Conservation (phyloP, 2,329 filamentous ascomycete species). For the Cladosporium sp. region DNA sequence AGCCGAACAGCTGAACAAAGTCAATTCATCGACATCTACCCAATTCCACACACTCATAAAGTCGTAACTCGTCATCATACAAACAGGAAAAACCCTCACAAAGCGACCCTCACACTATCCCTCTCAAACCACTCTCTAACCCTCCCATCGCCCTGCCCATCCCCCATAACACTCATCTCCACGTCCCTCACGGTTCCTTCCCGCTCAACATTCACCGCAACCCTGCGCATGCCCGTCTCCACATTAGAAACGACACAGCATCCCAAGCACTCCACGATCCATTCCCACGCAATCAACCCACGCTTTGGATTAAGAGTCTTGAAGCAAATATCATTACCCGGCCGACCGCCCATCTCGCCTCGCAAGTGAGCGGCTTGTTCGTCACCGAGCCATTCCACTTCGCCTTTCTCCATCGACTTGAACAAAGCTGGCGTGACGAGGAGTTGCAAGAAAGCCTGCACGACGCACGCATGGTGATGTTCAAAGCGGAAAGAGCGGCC, state of each 20-base stretch:
- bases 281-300: conserved; percentile 23
- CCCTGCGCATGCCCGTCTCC: conserved; percentile 21
- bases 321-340: conserved; percentile 3
- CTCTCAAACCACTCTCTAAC: conserved; percentile 18
- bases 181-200: conserved; percentile 13
- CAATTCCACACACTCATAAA: background rate
- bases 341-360: conserved; percentile 24
- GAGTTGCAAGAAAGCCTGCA: conserved; percentile 36
- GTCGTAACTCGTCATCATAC: background rate
- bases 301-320: conserved; percentile 21
- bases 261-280: conserved; percentile 25
- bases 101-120: background rate
- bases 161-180: conserved; percentile 17
- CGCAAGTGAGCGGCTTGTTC: conserved; percentile 28
- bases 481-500: conserved; percentile 32
- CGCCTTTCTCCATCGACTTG: conserved; percentile 31
- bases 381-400: conserved; percentile 38
- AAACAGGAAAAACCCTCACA: background rate
- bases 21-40: background rate
- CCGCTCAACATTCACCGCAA: background rate
- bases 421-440: conserved; percentile 30
- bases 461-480: conserved; percentile 33
- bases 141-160: conserved; percentile 18
- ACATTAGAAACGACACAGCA: conserved; percentile 26
- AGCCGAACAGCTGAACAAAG: background rate